Base-by-base conservation (phyloP, 768 basidiomycete genomes). In the Trametes cinnabarina region DNA sequence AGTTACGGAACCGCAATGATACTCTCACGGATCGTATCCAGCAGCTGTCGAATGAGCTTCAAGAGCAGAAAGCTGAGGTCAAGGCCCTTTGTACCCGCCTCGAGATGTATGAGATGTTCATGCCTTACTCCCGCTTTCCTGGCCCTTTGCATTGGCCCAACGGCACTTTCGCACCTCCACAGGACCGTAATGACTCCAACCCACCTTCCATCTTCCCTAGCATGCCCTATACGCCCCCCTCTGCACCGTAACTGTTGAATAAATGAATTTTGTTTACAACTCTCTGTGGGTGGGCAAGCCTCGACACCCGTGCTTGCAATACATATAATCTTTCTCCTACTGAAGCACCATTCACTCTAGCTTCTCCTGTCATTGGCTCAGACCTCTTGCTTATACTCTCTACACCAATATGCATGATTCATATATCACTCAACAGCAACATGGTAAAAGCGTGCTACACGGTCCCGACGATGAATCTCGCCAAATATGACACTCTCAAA, bases 401-500 rank as follows among this genome's bases (percentile, higher is more conserved):
- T 32, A 32, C 30, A 32, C 30, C 30, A 6, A 8, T 39, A 39
- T 39, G 14, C 17, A 39, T 8, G 14, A 39, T 8, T 39, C 7
- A 39, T 39, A 32, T 39, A n/a, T 20, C 25, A 48, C 32, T 53
- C 41, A 42, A 44, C 41, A 6, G 26, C 51, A 30, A 53, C 28
- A 32, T 39, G 41, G 42, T 63, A 43, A 44, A 59, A 59, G 2
- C 52, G 47, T 4, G 51, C 22, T 9, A 63, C 51, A 4, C 62
- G 52, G 40, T 65, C 63, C 30, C n/a, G 35, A 11, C 35, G 3
- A 3, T 42, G 51, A 0, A 64, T 35, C 6, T 65, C 63, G 23
- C 12, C 22, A 66, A 78, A 79, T 11, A 77, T 26, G 68, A 79
- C 77, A 19, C 67, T 63, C 44, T 71, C 71, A 35, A 79, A 74